A percentile compares a stretch with the other conserved stretches of the same genome.
These are phyloP conservation scores for Margaritispora aquatica DNA, from an alignment of 495 filamentous ascomycete genomes.

Conservation along the genomic window DNA sequence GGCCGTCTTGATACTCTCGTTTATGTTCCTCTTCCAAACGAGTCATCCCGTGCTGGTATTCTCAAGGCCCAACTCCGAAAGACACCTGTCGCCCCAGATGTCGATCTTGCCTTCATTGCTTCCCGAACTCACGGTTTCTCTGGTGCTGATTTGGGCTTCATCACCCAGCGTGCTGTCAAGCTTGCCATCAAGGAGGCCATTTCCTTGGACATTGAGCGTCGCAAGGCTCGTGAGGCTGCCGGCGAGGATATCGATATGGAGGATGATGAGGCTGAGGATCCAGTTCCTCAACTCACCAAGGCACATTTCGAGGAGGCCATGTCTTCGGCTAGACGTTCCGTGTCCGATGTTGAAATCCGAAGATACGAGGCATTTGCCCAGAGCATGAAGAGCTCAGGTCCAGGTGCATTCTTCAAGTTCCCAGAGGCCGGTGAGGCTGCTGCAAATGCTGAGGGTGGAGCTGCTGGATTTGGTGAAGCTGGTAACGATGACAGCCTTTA, in stretches of 20 bases:
- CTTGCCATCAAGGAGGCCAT: conserved; percentile 99
- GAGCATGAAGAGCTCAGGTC: conserved; percentile 95
- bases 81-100: conserved; percentile 83
- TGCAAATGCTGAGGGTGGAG: conserved; percentile 34
- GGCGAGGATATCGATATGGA: conserved; percentile 81
- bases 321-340: conserved; percentile 85
- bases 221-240: conserved; percentile 80
- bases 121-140: conserved; percentile 98
- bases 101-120: conserved; percentile 87
- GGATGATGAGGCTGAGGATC: conserved; percentile 75
- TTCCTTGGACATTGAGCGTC: conserved; percentile 75
- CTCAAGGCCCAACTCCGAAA: conserved; percentile 97
- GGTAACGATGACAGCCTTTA: conserved; percentile 89
- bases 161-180: conserved; percentile 98
- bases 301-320: conserved; percentile 99
- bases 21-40: conserved; percentile 94
- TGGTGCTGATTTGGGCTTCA: conserved; percentile 98
- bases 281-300: conserved; percentile 92
- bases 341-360: conserved; percentile 93
- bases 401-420: conserved; percentile 96
- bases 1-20: conserved; percentile 98
- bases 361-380: conserved; percentile 98
- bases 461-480: conserved; percentile 67
- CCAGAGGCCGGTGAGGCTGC: conserved; percentile 61
- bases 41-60: conserved; percentile 78